These are phyloP conservation scores for Rosellinia necatrix DNA, from an alignment of 2,329 filamentous ascomycete genomes.

Conservation along the genomic window DNA sequence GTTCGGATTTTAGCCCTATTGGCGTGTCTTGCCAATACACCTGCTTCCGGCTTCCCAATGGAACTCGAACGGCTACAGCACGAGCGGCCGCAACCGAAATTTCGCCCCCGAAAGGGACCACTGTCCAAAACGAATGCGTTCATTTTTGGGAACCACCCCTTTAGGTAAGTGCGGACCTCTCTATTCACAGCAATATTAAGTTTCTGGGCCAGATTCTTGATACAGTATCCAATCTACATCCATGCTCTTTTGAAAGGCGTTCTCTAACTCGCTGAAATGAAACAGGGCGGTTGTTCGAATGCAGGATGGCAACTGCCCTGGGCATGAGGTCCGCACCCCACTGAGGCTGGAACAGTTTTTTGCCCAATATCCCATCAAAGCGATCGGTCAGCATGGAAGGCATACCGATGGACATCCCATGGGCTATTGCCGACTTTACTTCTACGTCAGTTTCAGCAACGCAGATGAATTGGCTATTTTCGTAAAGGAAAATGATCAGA, in stretches of 20 bases:
- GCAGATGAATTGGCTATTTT: slow-evolving; percentile 6
- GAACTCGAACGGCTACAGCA: not conserved
- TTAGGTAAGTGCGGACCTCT: not conserved
- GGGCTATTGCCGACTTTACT: not conserved
- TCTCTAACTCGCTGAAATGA: slow-evolving; percentile 4
- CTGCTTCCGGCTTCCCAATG: not conserved
- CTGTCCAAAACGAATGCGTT: not conserved
- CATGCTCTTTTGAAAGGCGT: not conserved
- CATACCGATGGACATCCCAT: not conserved
- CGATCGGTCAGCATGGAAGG: slow-evolving; percentile 4
- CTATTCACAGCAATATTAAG: not conserved
- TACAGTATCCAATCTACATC: slow-evolving; percentile 1
- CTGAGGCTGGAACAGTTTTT: slow-evolving; percentile 9
- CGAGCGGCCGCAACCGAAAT: not conserved
- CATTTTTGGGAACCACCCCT: slow-evolving; percentile 2
- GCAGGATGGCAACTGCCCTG: slow-evolving; percentile 7
- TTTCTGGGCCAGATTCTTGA: not conserved
- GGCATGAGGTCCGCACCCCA: slow-evolving; percentile 7
- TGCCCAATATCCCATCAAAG: slow-evolving; percentile 3
- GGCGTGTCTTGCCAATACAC: slow-evolving; percentile 5
- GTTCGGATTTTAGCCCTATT: slow-evolving; percentile 10
- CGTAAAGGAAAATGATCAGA: slow-evolving; percentile 5
- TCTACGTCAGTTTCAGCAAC: slow-evolving; percentile 5
- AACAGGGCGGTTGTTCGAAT: slow-evolving; percentile 11
- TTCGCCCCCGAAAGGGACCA: not conserved